These are phyloP conservation scores for Collariella sp. DNA, from an alignment of 495 filamentous ascomycete genomes.

Conservation along the genomic window DNA sequence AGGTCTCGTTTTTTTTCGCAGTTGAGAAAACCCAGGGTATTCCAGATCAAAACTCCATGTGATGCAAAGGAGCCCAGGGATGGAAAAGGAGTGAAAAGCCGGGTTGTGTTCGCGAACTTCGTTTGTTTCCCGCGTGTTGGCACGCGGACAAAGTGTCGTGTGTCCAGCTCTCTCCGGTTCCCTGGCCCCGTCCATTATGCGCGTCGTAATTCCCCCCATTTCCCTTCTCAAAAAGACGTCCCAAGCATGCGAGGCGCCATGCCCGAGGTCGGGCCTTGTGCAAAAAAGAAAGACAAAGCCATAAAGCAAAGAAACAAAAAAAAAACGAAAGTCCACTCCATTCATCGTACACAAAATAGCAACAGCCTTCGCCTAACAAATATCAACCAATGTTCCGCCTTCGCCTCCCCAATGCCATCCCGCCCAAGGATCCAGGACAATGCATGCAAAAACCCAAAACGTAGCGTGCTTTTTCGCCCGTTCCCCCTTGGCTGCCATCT, in stretches of 20 bases:
- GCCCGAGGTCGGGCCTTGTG: constrained; percentile 9
- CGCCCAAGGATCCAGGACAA: constrained; percentile 24
- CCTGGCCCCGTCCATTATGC: constrained; percentile 21
- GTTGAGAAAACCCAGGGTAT: constrained; percentile 8
- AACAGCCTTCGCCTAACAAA: constrained; percentile 15
- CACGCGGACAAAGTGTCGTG: constrained; percentile 4
- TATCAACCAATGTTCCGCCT: constrained; percentile 13
- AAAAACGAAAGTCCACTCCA: constrained; percentile 9
- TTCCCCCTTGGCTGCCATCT: constrained; percentile 20
- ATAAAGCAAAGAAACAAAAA: constrained; percentile 16
- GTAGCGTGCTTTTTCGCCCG: constrained; percentile 21
- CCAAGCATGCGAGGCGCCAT: constrained; percentile 5
- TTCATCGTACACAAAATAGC: constrained; percentile 25
- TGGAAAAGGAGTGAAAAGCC: not conserved
- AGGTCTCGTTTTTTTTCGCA: not conserved
- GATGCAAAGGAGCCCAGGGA: constrained; percentile 8
- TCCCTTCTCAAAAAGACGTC: constrained; percentile 9
- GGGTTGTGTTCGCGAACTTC: constrained; percentile 3
- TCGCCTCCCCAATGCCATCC: constrained; percentile 22
- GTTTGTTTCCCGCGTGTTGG: constrained; percentile 3
- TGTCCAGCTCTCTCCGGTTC: constrained; percentile 16
- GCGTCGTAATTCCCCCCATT: constrained; percentile 9
- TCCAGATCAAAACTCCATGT: constrained; percentile 14
- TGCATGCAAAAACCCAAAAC: constrained; percentile 27
- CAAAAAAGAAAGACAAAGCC: constrained; percentile 16